Base-by-base conservation (phyloP, 1,139 yeast species). In the Wickerhamomyces sp. region DNA sequence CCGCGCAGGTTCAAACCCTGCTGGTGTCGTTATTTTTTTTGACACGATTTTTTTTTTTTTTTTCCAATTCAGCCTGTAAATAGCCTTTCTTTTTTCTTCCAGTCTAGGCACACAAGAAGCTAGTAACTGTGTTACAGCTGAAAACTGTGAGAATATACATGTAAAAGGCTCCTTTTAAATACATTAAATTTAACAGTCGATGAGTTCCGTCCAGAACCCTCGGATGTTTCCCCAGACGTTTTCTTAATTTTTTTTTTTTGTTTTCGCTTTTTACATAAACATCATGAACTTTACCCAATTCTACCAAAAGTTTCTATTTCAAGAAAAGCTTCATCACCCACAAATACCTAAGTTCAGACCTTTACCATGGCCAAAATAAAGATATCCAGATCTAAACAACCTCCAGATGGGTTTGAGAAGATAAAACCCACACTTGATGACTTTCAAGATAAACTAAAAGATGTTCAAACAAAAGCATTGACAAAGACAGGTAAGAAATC, bases 1-100 rank as follows among this genome's bases (percentile, higher is more conserved):
- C 88, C 86, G 86, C 89, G 87, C 86, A 81, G 88, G 89, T 82
- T 82, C 88, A 83, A 82, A 80, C 81, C 88, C 88, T 81, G 88
- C 86, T 75, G 84, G 79, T 81, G 87, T 80, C 88, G 88, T 51
- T 49, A 62, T 64, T 63, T 67, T 66, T 64, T 64, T 64, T 55
- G 48, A 37, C 2, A 10, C 13, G 10, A 10, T 11, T 31, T 26
- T 27, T 15, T 35, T 13, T 15, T 23, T 30, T 45, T 18, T 18
- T 3, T 5, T 18, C 23, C 5, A 18, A 18, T 3, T 18, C 23
- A 18, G 5, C 23, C 23, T 5, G 4, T 18, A 18, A 18, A 18
- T 18, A 18, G 23, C 4, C 23, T 18, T 3, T 5, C 23, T 18
- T n/a, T 18, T 18, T 18, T 5, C 23, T 18, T 18, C 23, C 3